Evolutionary conservation across 495 filamentous ascomycete genomes (phyloP).

Genomic region (Xylaria bambusicola): DNA sequence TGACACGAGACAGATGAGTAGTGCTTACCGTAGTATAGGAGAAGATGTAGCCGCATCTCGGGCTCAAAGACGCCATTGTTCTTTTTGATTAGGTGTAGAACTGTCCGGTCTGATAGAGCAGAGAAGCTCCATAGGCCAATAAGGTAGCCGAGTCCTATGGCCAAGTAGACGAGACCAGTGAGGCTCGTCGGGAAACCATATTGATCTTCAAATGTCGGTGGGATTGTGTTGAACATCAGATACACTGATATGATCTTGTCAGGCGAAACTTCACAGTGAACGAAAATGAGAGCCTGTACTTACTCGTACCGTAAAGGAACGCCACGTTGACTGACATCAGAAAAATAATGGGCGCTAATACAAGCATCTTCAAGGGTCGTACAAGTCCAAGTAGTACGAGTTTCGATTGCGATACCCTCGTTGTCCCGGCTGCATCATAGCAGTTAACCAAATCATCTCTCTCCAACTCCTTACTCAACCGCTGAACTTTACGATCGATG

Average conservation of each 20-base stretch:
- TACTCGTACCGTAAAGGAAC: slow-evolving; percentile 65
- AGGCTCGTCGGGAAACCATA: slow-evolving; percentile 46
- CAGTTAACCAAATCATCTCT: slow-evolving; percentile 36
- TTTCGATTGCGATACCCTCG: slow-evolving; percentile 20
- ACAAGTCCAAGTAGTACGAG: slow-evolving; percentile 44
- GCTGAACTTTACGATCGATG: slow-evolving; percentile 49
- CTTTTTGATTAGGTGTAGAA: slow-evolving; percentile 43
- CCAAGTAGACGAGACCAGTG: slow-evolving; percentile 45
- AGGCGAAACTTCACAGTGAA: neutral
- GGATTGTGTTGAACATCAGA: slow-evolving; percentile 71
- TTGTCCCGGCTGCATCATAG: slow-evolving; percentile 28
- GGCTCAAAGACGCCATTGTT: slow-evolving; percentile 58
- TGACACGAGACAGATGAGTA: too few species aligned
- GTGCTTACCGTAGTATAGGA: slow-evolving; percentile 36
- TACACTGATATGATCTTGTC: slow-evolving; percentile 49
- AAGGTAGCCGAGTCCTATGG: slow-evolving; percentile 47
- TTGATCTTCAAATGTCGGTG: slow-evolving; percentile 55
- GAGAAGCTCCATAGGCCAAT: slow-evolving; percentile 34
- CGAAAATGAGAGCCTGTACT: neutral
- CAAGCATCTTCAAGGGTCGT: slow-evolving; percentile 57
- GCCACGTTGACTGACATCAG: slow-evolving; percentile 72
- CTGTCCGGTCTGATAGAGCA: slow-evolving; percentile 44
- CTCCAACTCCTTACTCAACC: slow-evolving; percentile 38
- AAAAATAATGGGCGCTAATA: slow-evolving; percentile 65
- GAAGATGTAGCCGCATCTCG: slow-evolving; percentile 51